Base-by-base conservation (phyloP, 1,284 basidiomycete genomes). In the Agroathelia rolfsii region DNA sequence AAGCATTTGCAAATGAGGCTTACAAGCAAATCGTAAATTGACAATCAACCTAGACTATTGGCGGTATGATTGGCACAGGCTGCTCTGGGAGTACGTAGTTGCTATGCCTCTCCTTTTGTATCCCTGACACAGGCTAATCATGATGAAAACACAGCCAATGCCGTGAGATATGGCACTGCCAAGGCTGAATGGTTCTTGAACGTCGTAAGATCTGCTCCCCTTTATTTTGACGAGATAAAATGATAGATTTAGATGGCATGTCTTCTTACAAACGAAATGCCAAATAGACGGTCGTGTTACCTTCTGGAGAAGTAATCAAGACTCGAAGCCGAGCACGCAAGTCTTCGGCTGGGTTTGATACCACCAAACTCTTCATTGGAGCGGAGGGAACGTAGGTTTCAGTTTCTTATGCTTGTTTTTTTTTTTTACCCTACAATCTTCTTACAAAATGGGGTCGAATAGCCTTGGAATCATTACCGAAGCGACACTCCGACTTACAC, bases 401-500 rank as follows among this genome's bases (percentile, higher is more conserved):
- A 4, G 10, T 35, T 12, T 13, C 4, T 25, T 8, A 11, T 16
- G 7, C 12, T 20, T n/a, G 3, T 6, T n/a, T 5, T 15, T 15
- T 13, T 15, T 23, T 36, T 9, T 16, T 11, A 39, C 13, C 4
- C 19, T 39, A 18, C 40, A 27, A 17, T 26, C 18, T 8, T 24
- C 20, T 24, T 38, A n/a, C n/a, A n/a, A n/a, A n/a, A n/a, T n/a
- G n/a, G n/a, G n/a, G n/a, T n/a, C n/a, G n/a, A 22, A 12, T 14
- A 6, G 6, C 52, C 62, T 57, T 2, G 66, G 62, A 0, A 40
- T 70, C 21, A 51, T n/a, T n/a, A n/a, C n/a, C n/a, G n/a, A 52
- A 73, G 87, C 76, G 1, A 92, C 88, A 0, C 55, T 94, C 11
- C 71, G 86, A 22, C 67, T 94, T 8, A 72, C 84, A 0, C 88